Base-by-base conservation (phyloP, 371 early-diverging fungal species). In the Blakeslea trispora region DNA sequence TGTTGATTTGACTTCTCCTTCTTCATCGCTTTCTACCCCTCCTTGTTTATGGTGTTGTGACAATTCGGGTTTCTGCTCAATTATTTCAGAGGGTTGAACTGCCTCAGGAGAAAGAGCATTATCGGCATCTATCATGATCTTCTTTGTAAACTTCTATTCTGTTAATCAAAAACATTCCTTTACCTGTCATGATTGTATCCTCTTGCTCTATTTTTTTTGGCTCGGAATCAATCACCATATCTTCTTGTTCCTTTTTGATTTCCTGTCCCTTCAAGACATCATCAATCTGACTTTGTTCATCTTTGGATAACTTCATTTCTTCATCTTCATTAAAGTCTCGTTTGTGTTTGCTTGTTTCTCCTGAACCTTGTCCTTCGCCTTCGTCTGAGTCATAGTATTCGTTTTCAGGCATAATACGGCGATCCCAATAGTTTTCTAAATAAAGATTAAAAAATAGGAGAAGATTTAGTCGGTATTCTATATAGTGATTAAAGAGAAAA, bases 331-430 rank as follows among this genome's bases (percentile, higher is more conserved):
- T 28, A 7, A 28, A 28, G 7, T 28, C 28, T 28, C 28, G 28
- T 2, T 37, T 13, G 11, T 37, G 9, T 37, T 37, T 37, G 11
- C 37, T 37, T 1, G 9, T 37, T 10, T 37, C 13, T 7, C 50
- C 51, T 13, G 66, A 55, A 11, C 71, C 73, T 52, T 69, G 66
- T 21, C 67, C 67, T 49, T 79, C 79, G n/a, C 86, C 88, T 55
- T 88, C 88, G 50, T 88, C 87, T 11, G 83, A 83, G 54, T 90
- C 90, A 24, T 86, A 86, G 17, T 73, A 78, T 68, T 87, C 87
- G 41, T 79, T 83, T 21, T 83, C 83, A 23, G 84, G 87, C 5
- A 81, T 71, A n/a, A 82, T 69, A 24, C 81, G 81, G 34, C 74
- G 60, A 68, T 89, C 90, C 64, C 77, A 73, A 60, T 78, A 76